Evolutionary conservation across 2,329 filamentous ascomycete species (phyloP).

Genomic region (Thelonectria rubi): DNA sequence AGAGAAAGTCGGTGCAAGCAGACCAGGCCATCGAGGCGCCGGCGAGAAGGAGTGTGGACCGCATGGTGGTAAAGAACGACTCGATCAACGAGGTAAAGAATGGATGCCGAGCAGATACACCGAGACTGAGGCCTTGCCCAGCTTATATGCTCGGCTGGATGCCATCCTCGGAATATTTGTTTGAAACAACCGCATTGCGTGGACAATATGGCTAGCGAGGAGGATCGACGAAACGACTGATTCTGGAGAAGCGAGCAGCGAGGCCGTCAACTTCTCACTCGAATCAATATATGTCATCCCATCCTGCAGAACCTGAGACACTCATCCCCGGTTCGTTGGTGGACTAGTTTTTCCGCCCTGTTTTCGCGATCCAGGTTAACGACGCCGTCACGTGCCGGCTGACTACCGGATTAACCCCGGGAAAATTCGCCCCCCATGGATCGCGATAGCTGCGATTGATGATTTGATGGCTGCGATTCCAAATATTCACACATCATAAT

Average conservation of each 20-base stretch:
- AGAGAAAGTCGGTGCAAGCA: slow-evolving; percentile 33
- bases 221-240: neutral
- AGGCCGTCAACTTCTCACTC: neutral
- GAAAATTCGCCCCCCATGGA: slow-evolving; percentile 25
- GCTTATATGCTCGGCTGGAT: neutral
- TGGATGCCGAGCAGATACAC: neutral
- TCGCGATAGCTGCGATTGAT: slow-evolving; percentile 31
- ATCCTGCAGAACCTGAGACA: slow-evolving; percentile 8
- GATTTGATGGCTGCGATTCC: neutral
- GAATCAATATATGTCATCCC: neutral
- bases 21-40: neutral
- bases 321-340: slow-evolving; percentile 3
- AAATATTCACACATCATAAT: slow-evolving; percentile 56
- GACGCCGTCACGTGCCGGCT: slow-evolving; percentile 13
- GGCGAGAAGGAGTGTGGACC: neutral
- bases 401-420: slow-evolving; percentile 29
- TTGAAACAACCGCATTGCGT: neutral
- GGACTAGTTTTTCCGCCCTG: slow-evolving; percentile 2
- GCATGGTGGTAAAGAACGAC: neutral
- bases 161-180: neutral
- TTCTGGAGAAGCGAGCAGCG: neutral
- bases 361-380: slow-evolving; percentile 4
- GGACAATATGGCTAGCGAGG: neutral
- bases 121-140: neutral
- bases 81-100: slow-evolving; percentile 14